Conservation (phyloP, 768 basidiomycete species). For the Leccinum incarnatum region DNA sequence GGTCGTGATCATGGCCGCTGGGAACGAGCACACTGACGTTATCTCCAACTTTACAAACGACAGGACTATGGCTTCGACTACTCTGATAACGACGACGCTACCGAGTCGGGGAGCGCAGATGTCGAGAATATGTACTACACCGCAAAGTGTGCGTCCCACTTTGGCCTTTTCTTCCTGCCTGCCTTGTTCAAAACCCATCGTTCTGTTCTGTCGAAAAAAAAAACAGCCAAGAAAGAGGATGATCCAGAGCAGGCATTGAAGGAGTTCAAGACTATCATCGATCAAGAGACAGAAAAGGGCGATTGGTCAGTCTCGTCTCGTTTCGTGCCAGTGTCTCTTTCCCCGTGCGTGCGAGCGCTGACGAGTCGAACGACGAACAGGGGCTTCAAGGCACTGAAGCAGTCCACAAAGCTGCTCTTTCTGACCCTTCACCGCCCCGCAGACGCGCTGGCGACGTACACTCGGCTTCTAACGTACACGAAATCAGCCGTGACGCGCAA, state of each 20-base stretch:
- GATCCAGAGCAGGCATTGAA: conserved; percentile 88
- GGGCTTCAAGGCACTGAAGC: conserved; percentile 78
- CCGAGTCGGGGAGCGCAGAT: conserved; percentile 79
- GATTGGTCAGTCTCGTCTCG: conserved; percentile 67
- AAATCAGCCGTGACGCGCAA: conserved; percentile 94
- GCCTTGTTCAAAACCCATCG: not conserved
- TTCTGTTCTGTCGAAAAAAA: not conserved
- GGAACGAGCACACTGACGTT: conserved; percentile 5
- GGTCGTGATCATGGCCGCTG: not conserved
- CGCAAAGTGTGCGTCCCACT: conserved; percentile 74
- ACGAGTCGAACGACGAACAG: conserved; percentile 39
- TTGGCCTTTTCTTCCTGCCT: not conserved
- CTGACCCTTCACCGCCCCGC: conserved; percentile 72
- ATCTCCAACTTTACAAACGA: conserved; percentile 2
- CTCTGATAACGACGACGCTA: conserved; percentile 83
- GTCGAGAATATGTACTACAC: conserved; percentile 98
- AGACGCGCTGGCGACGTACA: conserved; percentile 86
- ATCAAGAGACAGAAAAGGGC: conserved; percentile 87
- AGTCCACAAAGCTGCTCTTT: conserved; percentile 93
- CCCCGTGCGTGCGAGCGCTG: not conserved
- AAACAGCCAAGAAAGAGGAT: conserved; percentile 87
- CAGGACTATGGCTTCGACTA: conserved; percentile 97
- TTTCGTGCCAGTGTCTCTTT: not conserved
- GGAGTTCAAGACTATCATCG: conserved; percentile 85
- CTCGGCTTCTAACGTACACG: conserved; percentile 84